These are phyloP conservation scores for Sphaceloma murrayae DNA, from an alignment of 2,329 filamentous ascomycete species.

Conservation along the genomic window DNA sequence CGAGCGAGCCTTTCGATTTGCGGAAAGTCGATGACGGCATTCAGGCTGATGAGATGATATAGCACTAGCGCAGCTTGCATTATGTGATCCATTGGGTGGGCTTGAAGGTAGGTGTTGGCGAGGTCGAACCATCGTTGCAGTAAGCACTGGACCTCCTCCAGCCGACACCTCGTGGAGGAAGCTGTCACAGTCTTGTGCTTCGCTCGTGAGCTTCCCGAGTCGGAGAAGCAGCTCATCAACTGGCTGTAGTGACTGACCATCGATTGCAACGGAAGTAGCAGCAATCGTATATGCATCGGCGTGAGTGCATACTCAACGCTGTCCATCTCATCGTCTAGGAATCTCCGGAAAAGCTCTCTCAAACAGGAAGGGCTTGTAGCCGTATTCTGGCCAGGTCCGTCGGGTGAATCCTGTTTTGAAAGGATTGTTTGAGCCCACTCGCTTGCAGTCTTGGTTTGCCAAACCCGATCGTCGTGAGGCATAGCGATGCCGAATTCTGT, in stretches of 20 bases:
- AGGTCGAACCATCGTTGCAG: conserved; percentile 59
- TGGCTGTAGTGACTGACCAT: conserved; percentile 56
- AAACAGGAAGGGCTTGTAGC: conserved; percentile 49
- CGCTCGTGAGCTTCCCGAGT: conserved; percentile 40
- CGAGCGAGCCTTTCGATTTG: conserved; percentile 59
- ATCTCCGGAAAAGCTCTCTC: conserved; percentile 56
- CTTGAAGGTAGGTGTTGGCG: conserved; percentile 47
- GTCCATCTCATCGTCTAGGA: conserved; percentile 54
- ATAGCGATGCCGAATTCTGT: conserved; percentile 57
- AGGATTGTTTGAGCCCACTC: conserved; percentile 54
- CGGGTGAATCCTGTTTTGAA: conserved; percentile 47
- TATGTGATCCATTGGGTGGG: conserved; percentile 48
- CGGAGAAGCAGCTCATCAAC: conserved; percentile 55
- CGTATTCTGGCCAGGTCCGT: conserved; percentile 45
- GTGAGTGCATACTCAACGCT: conserved; percentile 43
- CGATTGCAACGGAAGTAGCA: conserved; percentile 59
- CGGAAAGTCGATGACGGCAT: conserved; percentile 57
- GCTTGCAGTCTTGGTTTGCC: conserved; percentile 49
- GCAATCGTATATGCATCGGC: conserved; percentile 52
- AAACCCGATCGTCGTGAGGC: conserved; percentile 53
- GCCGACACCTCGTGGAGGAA: conserved; percentile 48
- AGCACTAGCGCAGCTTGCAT: conserved; percentile 58
- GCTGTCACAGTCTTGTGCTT: conserved; percentile 46
- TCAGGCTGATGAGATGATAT: conserved; percentile 62
- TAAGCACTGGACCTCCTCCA: conserved; percentile 56